These are phyloP conservation scores for Camillea tinctor DNA, from an alignment of 2,329 filamentous ascomycete genomes.

Conservation along the genomic window DNA sequence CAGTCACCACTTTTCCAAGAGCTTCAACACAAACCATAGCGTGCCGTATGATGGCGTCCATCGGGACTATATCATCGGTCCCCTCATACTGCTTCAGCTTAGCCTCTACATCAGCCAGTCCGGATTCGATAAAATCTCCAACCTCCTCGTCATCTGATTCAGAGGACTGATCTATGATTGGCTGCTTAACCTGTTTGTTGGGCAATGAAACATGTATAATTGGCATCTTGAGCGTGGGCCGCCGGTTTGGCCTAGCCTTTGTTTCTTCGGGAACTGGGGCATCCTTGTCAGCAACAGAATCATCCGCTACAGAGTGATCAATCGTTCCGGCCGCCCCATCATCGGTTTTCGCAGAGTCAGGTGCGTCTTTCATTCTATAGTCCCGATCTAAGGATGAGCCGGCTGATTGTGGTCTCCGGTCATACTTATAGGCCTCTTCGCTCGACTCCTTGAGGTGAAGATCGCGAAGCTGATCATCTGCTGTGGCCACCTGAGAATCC, in stretches of 20 bases:
- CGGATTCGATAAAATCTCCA: constrained; percentile 53
- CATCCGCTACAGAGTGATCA: constrained; percentile 3
- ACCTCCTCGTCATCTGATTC: constrained; percentile 58
- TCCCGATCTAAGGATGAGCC: constrained; percentile 23
- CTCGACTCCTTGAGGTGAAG: constrained; percentile 15
- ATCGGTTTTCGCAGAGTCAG: constrained; percentile 9
- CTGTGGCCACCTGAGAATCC: constrained; percentile 30
- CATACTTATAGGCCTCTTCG: constrained; percentile 15
- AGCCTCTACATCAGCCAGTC: constrained; percentile 51
- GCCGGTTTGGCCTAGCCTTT: constrained; percentile 5
- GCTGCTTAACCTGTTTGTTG: constrained; percentile 32
- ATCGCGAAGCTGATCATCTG: constrained; percentile 21
- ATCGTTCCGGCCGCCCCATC: constrained; percentile 9
- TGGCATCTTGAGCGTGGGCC: constrained; percentile 17
- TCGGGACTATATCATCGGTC: constrained; percentile 37
- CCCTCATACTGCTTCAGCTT: constrained; percentile 47
- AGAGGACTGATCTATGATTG: constrained; percentile 44
- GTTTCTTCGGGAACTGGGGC: constrained; percentile 5
- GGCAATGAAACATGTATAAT: constrained; percentile 40
- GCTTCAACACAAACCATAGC: constrained; percentile 49
- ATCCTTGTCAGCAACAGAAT: constrained; percentile 7
- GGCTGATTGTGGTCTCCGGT: constrained; percentile 25
- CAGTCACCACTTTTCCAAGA: constrained; percentile 46
- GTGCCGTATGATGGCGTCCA: constrained; percentile 46
- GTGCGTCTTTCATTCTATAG: constrained; percentile 19